Evolutionary conservation across 495 filamentous ascomycete genomes (phyloP), one percentile per base, ranked within the genome.

Genomic region (Margaritispora aquatica): DNA sequence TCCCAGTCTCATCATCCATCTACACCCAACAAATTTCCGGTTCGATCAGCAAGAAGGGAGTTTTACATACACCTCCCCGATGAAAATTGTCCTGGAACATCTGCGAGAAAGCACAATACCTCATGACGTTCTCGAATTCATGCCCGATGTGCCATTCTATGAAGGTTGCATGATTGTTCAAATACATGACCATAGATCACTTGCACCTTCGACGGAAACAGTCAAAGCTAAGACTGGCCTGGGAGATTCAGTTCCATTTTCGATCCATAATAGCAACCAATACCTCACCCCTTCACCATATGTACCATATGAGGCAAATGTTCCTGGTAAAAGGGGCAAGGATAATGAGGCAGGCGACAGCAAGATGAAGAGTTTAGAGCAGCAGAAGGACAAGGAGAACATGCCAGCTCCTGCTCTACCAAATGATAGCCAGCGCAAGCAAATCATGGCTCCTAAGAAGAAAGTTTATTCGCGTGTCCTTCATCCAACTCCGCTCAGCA

Each of bases 141-240:
- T 97, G 26, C 80, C 84, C 29, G 75, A 82, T 23, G 86, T 96
- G 23, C 77, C 73, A n/a, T 97, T 95, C 66, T 99, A 97, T 67
- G 94, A 99, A 69, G 92, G 88, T 20, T 96, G 93, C 68, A 78
- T 99, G 52, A 97, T 99, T 61, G 92, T 97, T 47, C 85, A 96
- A 68, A 77, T 97, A 3, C 80, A 94, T 60, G 88, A 97, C 73
- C 88, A 96, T 71, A 86, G 85, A 53, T 86, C 87, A 4, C 79
- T 75, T 1, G 78, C 83, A 27, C 77, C 84, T 46, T 73, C 75
- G 62, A 82, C 69, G 70, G 84, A 84, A 52, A 73, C 82, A 22
- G 80, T 81, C n/a, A 71, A 73, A 54, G 80, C 73, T 7, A 66
- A 75, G 24, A 75, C 81, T 8, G 81, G 80, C 52, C 80, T 84